Evolutionary conservation across 2,329 filamentous ascomycete genomes (phyloP).

Genomic region (Nothophaeocryptopus gaeumannii): DNA sequence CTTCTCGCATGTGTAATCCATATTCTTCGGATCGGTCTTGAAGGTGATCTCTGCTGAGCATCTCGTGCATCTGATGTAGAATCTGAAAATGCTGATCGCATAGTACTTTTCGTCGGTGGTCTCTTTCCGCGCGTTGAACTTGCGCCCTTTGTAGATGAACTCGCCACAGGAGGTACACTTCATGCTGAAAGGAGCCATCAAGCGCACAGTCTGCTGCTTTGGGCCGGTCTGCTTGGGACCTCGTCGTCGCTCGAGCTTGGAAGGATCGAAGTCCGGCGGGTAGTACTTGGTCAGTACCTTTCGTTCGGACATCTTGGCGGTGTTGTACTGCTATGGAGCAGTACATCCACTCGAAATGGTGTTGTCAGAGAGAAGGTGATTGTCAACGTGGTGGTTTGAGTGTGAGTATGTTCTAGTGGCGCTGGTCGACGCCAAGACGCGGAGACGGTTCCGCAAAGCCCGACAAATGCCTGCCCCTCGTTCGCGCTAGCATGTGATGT

Average conservation of each 20-base stretch:
- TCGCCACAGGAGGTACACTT: constrained; percentile 69
- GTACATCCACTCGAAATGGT: neutral
- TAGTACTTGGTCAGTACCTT: constrained; percentile 72
- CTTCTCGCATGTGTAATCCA: constrained; percentile 78
- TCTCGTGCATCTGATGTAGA: constrained; percentile 79
- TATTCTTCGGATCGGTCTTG: constrained; percentile 90
- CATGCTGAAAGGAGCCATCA: constrained; percentile 88
- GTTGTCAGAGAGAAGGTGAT: neutral
- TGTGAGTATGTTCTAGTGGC: too few relatives aligned
- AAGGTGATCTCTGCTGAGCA: constrained; percentile 88
- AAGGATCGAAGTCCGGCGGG: constrained; percentile 84
- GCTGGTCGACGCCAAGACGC: neutral
- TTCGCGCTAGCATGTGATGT: constrained; percentile 2
- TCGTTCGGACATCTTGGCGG: constrained; percentile 70
- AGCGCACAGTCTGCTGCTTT: constrained; percentile 77
- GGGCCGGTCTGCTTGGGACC: constrained; percentile 71
- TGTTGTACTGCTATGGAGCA: neutral
- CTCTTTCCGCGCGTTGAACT: constrained; percentile 94
- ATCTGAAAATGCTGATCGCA: constrained; percentile 79
- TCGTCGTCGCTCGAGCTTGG: constrained; percentile 65
- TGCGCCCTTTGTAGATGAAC: constrained; percentile 88
- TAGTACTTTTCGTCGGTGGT: constrained; percentile 89
- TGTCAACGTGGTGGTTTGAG: too few relatives aligned
- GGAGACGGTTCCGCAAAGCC: neutral
- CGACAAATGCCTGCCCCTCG: neutral